Base-by-base conservation (phyloP, 495 filamentous ascomycete genomes). In the Hypomontagnella submonticulosa region DNA sequence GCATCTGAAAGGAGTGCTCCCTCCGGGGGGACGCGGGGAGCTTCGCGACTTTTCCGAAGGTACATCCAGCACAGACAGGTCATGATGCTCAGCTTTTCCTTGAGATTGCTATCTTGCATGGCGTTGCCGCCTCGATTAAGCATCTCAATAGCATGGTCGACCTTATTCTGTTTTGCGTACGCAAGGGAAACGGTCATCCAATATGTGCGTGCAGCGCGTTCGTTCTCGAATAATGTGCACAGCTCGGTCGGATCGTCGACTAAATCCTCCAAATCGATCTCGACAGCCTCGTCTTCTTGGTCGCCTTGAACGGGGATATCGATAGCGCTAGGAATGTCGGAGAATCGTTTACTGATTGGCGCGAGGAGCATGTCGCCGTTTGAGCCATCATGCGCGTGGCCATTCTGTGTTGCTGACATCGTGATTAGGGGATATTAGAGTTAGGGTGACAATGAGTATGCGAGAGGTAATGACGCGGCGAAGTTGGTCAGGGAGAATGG, bases 111-210 rank as follows among this genome's bases (percentile, higher is more conserved):
- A 53, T 83, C 80, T 36, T 87, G 84, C 73, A 96, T 85, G 19
- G 89, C 92, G 46, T 84, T 84, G 52, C 94, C 80, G 48, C 93
- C 93, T 66, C 92, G 92, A 40, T 87, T 86, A 55, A 99, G 80
- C 67, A 99, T 95, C 74, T 97, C 93, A 67, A 98, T 93, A 40
- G 95, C 95, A 76, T 92, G 91, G 67, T 97, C 92, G 41, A 93
- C 84, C 77, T 96, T 94, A 36, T 88, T 86, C 75, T 96, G 92
- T 77, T 97, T 98, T 20, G 94, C 93, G 71, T 99, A 98, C n/a
- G 94, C 96, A 33, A 97, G 84, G 30, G 95, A 91, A 63, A 97
- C 92, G 11, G 91, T 92, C 82, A 98, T 92, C 95, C 95, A 99
- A 71, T 92, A 94, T 30, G 87, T 89, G 63, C 92, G 89, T 15